Evolutionary conservation across 1,284 basidiomycete genomes (phyloP).

Genomic region (Mycena sp.): DNA sequence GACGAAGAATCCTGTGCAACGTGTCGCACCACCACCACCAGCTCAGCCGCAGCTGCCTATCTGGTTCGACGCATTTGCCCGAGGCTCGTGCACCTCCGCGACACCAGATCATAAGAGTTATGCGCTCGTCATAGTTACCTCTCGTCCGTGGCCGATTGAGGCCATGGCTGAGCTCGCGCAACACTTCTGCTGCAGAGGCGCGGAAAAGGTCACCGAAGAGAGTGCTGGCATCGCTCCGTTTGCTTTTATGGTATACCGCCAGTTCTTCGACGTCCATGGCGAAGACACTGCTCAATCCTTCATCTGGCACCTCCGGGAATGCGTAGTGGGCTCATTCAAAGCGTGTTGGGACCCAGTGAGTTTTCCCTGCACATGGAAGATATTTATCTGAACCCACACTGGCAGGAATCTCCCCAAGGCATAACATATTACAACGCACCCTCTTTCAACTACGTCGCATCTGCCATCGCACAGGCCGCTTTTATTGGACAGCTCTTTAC

Average conservation of each 20-base stretch:
- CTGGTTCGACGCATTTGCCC: slow-evolving; percentile 24
- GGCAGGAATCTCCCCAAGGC: slow-evolving; percentile 8
- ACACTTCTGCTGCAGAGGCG: slow-evolving; percentile 38
- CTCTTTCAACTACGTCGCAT: slow-evolving; percentile 33
- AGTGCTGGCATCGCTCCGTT: slow-evolving; percentile 39
- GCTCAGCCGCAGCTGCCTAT: background rate
- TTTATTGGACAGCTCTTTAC: slow-evolving; percentile 48
- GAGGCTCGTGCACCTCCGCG: slow-evolving; percentile 19
- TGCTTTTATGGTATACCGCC: slow-evolving; percentile 38
- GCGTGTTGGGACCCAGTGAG: slow-evolving; percentile 47
- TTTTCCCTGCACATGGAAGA: slow-evolving; percentile 12
- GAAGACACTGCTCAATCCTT: slow-evolving; percentile 39
- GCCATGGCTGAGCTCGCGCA: slow-evolving; percentile 36
- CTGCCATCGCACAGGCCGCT: slow-evolving; percentile 38
- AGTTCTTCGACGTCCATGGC: slow-evolving; percentile 33
- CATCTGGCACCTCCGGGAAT: slow-evolving; percentile 39
- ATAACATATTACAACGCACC: slow-evolving; percentile 27
- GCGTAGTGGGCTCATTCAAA: slow-evolving; percentile 41
- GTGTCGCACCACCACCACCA: slow-evolving; percentile 6
- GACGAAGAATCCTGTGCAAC: background rate
- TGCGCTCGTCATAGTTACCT: slow-evolving; percentile 21
- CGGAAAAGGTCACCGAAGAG: slow-evolving; percentile 23
- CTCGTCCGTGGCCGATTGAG: slow-evolving; percentile 30
- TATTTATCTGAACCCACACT: background rate
- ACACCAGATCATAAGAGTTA: slow-evolving; percentile 1